These are phyloP conservation scores for Strobilomyces confusus DNA, from an alignment of 768 basidiomycete species.

Conservation along the genomic window DNA sequence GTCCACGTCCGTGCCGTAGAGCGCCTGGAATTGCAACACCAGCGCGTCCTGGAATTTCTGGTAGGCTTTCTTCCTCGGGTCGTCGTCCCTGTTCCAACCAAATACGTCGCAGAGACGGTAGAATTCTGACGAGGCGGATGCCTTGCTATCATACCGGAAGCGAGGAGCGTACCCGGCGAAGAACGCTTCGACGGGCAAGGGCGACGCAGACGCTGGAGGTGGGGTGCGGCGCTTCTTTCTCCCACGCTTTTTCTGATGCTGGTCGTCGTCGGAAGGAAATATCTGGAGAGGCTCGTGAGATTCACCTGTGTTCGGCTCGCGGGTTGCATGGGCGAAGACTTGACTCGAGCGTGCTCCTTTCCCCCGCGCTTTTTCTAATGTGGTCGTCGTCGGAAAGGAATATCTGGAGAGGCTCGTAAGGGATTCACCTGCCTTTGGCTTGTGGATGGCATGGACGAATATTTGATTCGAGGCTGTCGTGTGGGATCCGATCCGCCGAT, in stretches of 20 bases:
- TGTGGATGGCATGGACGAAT: background rate
- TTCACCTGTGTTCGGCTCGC: background rate
- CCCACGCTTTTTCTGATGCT: background rate
- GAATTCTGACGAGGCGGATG: slow-evolving; percentile 12
- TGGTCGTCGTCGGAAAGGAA: too few relatives aligned
- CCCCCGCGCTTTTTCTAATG: too few relatives aligned
- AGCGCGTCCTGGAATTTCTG: background rate
- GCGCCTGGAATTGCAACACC: background rate
- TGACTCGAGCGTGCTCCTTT: too few relatives aligned
- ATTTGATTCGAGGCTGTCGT: too few relatives aligned
- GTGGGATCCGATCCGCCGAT: too few relatives aligned
- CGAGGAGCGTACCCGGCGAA: background rate
- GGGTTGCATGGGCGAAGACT: too few relatives aligned
- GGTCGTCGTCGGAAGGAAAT: background rate
- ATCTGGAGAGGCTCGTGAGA: background rate
- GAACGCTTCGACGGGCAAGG: background rate
- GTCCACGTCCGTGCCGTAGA: background rate
- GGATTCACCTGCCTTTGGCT: background rate
- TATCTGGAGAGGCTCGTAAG: background rate
- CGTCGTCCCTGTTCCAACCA: slow-evolving; percentile 2
- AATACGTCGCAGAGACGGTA: slow-evolving; percentile 13
- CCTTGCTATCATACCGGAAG: slow-evolving; percentile 3
- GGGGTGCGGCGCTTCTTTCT: background rate
- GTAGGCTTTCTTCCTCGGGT: background rate
- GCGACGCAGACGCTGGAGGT: background rate